Evolutionary conservation across 2,329 filamentous ascomycete genomes (phyloP).

Genomic region (Aureobasidium mangrovei): DNA sequence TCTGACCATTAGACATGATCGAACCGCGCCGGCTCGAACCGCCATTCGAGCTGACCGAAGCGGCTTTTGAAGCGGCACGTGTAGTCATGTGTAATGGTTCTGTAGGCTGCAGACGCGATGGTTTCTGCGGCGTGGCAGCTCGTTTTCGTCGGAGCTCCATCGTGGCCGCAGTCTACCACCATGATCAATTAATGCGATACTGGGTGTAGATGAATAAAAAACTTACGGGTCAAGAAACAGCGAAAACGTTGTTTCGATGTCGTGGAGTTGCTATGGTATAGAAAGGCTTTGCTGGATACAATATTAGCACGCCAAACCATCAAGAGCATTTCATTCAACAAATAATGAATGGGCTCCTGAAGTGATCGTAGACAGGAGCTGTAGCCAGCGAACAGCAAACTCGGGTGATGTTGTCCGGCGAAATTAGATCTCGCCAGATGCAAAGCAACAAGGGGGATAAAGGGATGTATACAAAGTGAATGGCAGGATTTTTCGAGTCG

Average conservation of each 20-base stretch:
- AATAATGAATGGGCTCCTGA: background rate
- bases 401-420: background rate
- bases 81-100: conserved; percentile 43
- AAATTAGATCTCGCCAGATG: background rate
- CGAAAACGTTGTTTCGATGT: background rate
- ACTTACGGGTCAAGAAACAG: background rate
- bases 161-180: conserved; percentile 11
- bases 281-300: background rate
- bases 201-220: background rate
- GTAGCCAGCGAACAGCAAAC: background rate
- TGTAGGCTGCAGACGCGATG: conserved; percentile 33
- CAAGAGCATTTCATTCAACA: background rate
- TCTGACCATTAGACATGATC: conserved; percentile 9
- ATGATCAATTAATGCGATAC: conserved; percentile 1
- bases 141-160: conserved; percentile 14
- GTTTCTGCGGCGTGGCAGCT: conserved; percentile 12
- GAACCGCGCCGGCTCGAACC: conserved; percentile 13
- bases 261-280: background rate
- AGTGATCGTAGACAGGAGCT: background rate
- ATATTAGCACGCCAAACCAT: background rate
- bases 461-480: background rate
- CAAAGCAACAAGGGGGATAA: background rate
- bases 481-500: background rate
- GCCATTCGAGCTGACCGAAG: conserved; percentile 6
- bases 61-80: conserved; percentile 17